These are phyloP conservation scores for Syzygium oleosum DNA, from an alignment of 345 rosid genomes.

Conservation along the genomic window DNA sequence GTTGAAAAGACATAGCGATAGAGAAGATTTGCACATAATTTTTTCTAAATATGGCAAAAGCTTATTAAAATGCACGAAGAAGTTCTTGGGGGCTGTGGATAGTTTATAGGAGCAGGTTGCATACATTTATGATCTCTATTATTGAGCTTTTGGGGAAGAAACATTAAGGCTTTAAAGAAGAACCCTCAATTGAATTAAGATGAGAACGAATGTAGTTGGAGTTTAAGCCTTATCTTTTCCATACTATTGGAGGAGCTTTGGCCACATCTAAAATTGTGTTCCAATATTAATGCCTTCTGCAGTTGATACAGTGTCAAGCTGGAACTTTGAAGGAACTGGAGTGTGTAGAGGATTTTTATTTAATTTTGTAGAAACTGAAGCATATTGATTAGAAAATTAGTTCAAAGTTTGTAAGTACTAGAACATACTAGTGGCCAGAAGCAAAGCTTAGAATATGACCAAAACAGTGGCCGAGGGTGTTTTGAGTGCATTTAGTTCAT, in stretches of 20 bases:
- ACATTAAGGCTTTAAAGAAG: not conserved
- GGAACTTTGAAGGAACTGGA: not conserved
- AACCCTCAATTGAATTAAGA: not conserved
- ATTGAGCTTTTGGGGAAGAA: not conserved
- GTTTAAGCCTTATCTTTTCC: not conserved
- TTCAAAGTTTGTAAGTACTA: not conserved
- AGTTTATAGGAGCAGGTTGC: not conserved
- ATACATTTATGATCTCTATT: not conserved
- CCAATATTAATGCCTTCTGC: not conserved
- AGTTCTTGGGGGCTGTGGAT: not conserved
- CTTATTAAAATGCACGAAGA: not conserved
- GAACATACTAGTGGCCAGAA: not conserved
- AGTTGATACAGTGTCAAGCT: not conserved
- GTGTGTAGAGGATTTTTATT: not conserved
- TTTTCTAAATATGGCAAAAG: not conserved
- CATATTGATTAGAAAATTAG: not conserved
- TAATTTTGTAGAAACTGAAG: not conserved
- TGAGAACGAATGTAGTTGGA: not conserved
- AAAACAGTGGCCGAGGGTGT: not conserved
- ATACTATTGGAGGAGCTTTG: not conserved
- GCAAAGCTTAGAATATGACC: not conserved
- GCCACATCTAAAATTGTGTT: not conserved
- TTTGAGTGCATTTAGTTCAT: not conserved
- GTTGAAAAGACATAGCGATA: not conserved
- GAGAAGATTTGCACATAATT: not conserved